Base-by-base conservation (phyloP, 345 rosid genomes). In the Moringa oleifera region DNA sequence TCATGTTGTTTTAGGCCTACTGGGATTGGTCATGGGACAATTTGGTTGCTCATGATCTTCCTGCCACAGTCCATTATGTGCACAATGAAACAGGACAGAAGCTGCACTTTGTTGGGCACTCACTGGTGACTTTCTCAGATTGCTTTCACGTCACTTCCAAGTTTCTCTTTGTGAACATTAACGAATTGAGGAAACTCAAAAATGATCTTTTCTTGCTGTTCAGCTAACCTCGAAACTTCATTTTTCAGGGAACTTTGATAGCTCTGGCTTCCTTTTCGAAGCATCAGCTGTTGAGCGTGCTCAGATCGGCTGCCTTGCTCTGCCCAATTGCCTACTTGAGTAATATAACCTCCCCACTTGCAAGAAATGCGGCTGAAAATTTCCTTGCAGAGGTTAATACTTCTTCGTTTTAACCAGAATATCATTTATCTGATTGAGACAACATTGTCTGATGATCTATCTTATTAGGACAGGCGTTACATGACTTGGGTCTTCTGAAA, bases 11-110 rank as follows among this genome's bases (percentile, higher is more conserved):
- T 25, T 23, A 82, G 87, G 71, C 69, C 6, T 82, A 58, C 12
- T 82, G 90, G 85, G 66, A 74, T 16, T 85, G 90, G 85, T 58
- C 90, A 4, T 80, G 87, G 87, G 85, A 85, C 58, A 82, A 78
- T 65, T 21, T 82, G 58, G 77, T 55, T 22, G 59, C 76, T 2
- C 74, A 57, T 51, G 90, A 85, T 71, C 82, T 82, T 59, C 79
- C 90, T 6, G 81, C 83, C 21, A 59, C 68, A 3, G 55, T 78
- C 21, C 62, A 69, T 19, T 69, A 85, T 36, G 79, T 82, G 28
- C 72, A 74, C 20, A 54, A 67, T 28, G 68, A 64, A 28, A 73
- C 82, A 0, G 75, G 78, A 36, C 76, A 75, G 70, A 78, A 68
- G 25, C 68, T 80, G 69, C 87, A 79, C 64, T 77, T 75, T 66